Evolutionary conservation across 345 rosid genomes (phyloP).

Genomic region (Salix koriyanagi): DNA sequence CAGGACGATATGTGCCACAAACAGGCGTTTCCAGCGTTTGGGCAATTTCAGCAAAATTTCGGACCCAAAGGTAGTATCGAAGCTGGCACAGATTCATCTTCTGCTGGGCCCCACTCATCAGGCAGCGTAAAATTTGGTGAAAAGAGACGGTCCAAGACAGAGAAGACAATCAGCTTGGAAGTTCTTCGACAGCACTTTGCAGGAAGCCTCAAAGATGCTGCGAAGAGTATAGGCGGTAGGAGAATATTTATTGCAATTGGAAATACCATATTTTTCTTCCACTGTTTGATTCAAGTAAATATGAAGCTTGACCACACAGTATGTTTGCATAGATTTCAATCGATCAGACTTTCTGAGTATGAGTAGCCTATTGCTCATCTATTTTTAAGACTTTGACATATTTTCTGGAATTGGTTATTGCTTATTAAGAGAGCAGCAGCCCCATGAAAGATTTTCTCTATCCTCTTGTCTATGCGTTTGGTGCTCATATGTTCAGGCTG

Average conservation of each 20-base stretch:
- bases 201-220: constrained; percentile 97
- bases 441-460: background rate
- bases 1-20: constrained; percentile 28
- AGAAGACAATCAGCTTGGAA: constrained; percentile 80
- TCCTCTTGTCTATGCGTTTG: too few relatives aligned
- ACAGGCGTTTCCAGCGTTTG: constrained; percentile 37
- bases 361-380: background rate
- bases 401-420: background rate
- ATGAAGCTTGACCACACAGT: background rate
- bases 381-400: background rate
- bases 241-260: constrained; percentile 14
- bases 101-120: constrained; percentile 26
- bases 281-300: background rate
- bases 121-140: constrained; percentile 49
- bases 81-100: constrained; percentile 30
- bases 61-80: constrained; percentile 29
- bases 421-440: background rate
- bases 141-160: constrained; percentile 66
- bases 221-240: constrained; percentile 90
- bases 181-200: constrained; percentile 84
- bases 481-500: too few relatives aligned
- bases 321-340: background rate
- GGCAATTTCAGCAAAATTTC: constrained; percentile 28
- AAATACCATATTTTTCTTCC: constrained; percentile 11
- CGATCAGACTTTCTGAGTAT: background rate